Evolutionary conservation across 2,329 filamentous ascomycete species (phyloP).

Genomic region (Atkinsonella texensis): DNA sequence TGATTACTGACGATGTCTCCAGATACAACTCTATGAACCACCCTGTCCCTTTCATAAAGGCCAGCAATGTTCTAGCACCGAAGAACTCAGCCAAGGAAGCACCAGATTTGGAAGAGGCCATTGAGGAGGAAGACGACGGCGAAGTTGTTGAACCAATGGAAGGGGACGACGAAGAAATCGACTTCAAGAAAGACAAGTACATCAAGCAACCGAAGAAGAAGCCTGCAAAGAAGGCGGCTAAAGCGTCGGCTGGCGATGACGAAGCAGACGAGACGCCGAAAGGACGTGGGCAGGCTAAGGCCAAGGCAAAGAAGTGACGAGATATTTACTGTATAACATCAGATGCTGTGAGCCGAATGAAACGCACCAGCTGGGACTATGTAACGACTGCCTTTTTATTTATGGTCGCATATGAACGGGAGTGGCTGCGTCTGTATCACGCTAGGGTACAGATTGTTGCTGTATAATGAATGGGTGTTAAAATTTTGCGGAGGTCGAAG

Average conservation of each 20-base stretch:
- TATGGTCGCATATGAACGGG: not conserved
- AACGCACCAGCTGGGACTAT: not conserved
- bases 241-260: constrained; percentile 37
- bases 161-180: constrained; percentile 62
- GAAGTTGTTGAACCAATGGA: constrained; percentile 45
- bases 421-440: not conserved
- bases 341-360: constrained; percentile 2
- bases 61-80: constrained; percentile 60
- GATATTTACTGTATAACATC: not conserved
- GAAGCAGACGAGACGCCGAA: constrained; percentile 43
- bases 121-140: constrained; percentile 81
- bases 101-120: constrained; percentile 90
- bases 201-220: constrained; percentile 80
- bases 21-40: constrained; percentile 82
- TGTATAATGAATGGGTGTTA: not conserved
- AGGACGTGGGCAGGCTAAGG: constrained; percentile 29
- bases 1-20: constrained; percentile 1
- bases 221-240: constrained; percentile 29
- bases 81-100: constrained; percentile 63
- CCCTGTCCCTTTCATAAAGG: constrained; percentile 93
- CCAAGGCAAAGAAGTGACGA: constrained; percentile 33
- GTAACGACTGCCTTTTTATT: not conserved
- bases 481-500: not conserved
- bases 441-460: not conserved
- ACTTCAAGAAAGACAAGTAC: constrained; percentile 90